A percentile compares a stretch with the other conserved stretches of the same genome.
Conservation (phyloP, 495 filamentous ascomycete species). For the Ascodesmis nigricans region DNA sequence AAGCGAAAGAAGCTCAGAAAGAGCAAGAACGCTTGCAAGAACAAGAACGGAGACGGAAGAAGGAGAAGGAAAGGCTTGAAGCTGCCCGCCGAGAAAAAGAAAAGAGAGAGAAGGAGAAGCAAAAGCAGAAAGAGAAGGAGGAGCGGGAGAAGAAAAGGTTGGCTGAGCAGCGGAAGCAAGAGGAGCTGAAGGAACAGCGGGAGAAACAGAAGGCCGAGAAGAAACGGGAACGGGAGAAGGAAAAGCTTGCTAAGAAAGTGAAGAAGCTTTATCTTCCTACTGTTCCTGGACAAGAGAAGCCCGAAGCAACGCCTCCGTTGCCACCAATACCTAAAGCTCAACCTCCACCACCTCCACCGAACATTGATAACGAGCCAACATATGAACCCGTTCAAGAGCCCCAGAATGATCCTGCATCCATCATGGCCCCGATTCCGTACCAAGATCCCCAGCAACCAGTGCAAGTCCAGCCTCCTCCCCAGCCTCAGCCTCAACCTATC, state of each 20-base stretch:
- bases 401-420: constrained; percentile 9
- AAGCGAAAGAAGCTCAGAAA: constrained; percentile 1
- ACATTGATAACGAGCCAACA: constrained; percentile 9
- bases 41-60: constrained; percentile 7
- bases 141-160: constrained; percentile 7
- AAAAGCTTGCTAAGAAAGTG: constrained; percentile 6
- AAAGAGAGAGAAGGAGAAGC: constrained; percentile 4
- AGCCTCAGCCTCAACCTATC: not conserved
- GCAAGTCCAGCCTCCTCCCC: not conserved
- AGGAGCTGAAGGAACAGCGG: constrained; percentile 9
- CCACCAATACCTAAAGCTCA: not conserved
- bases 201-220: constrained; percentile 4
- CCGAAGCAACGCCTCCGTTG: not conserved
- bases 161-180: not conserved
- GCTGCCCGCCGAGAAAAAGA: constrained; percentile 8
- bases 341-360: constrained; percentile 4
- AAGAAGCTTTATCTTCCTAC: constrained; percentile 11
- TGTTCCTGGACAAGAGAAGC: not conserved
- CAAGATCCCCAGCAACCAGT: not conserved
- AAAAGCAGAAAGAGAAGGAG: constrained; percentile 6
- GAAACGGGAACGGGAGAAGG: constrained; percentile 11
- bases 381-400: constrained; percentile 2
- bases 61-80: constrained; percentile 12
- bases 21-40: constrained; percentile 1
- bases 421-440: constrained; percentile 8